Percentiles rank a stretch among this genome's conserved stretches.
Conservation (phyloP, 2,329 filamentous ascomycete genomes). For the Cladosporium sp. region DNA sequence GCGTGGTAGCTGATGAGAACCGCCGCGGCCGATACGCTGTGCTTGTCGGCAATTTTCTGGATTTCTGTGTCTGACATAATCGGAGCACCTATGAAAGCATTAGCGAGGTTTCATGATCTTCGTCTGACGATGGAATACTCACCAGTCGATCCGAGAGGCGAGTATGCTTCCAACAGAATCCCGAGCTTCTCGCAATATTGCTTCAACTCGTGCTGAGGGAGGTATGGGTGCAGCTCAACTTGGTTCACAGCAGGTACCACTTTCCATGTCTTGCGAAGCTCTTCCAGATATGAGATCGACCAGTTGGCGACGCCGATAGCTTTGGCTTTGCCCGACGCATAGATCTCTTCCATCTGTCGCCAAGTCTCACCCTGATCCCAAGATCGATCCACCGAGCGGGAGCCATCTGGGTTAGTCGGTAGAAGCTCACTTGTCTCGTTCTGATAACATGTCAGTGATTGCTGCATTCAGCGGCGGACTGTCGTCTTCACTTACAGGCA, state of each 20-base stretch:
- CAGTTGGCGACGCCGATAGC: slow-evolving; percentile 21
- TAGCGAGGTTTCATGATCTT: not conserved
- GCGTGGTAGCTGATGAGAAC: slow-evolving; percentile 60
- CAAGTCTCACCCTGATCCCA: slow-evolving; percentile 16
- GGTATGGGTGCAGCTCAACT: slow-evolving; percentile 37
- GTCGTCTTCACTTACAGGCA: not conserved
- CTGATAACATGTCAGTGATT: not conserved
- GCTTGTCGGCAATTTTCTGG: slow-evolving; percentile 40
- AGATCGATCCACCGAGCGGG: not conserved
- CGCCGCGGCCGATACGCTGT: slow-evolving; percentile 41
- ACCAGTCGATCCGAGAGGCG: slow-evolving; percentile 18
- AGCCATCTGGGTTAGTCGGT: not conserved
- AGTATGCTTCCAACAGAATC: slow-evolving; percentile 35
- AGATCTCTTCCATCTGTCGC: slow-evolving; percentile 24
- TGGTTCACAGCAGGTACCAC: slow-evolving; percentile 24
- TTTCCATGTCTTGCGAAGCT: slow-evolving; percentile 18
- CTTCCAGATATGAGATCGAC: slow-evolving; percentile 15
- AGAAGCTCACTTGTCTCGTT: not conserved
- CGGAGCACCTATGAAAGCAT: slow-evolving; percentile 18
- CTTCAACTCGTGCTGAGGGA: slow-evolving; percentile 34
- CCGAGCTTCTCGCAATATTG: slow-evolving; percentile 31
- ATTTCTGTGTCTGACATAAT: slow-evolving; percentile 39
- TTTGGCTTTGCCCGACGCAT: slow-evolving; percentile 23
- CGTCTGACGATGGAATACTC: not conserved
- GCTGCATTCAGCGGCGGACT: not conserved